phyloP scores from a whole-genome alignment of 2,329 filamentous ascomycete genomes.

The Penicillium sp. region DNA sequence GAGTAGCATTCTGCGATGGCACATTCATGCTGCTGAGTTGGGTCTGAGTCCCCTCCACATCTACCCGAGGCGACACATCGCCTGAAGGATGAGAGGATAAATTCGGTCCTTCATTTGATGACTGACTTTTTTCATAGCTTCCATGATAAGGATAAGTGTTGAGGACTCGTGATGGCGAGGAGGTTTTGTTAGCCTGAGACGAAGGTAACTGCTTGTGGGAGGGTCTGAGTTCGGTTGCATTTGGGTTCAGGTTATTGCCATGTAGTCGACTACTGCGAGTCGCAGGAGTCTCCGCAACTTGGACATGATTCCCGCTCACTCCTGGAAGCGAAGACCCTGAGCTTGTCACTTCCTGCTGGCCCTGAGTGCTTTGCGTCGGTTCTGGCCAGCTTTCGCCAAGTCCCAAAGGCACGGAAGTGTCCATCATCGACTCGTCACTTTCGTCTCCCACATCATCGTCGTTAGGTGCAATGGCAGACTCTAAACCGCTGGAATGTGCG shows the following conservation, averaged over 20 bases:
- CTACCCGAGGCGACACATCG: slow-evolving; percentile 4
- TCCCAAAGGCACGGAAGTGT: slow-evolving; percentile 32
- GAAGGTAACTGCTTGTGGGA: slow-evolving; percentile 13
- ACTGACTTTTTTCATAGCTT: slow-evolving; percentile 11
- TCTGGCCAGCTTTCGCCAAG: slow-evolving; percentile 24
- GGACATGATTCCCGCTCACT: slow-evolving; percentile 21
- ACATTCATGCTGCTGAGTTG: slow-evolving; percentile 19
- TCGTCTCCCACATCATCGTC: slow-evolving; percentile 17
- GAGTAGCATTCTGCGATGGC: slow-evolving; percentile 13
- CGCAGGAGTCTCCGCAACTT: slow-evolving; percentile 33
- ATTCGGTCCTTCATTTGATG: slow-evolving; percentile 16
- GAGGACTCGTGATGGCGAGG: slow-evolving; percentile 33
- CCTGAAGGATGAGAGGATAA: slow-evolving; percentile 5
- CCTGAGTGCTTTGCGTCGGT: slow-evolving; percentile 21
- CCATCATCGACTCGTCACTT: slow-evolving; percentile 36
- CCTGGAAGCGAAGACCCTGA: slow-evolving; percentile 22
- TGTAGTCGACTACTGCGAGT: slow-evolving; percentile 9
- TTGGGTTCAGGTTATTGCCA: background rate
- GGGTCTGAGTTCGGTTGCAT: background rate
- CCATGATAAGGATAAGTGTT: slow-evolving; percentile 32
- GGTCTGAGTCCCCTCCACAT: slow-evolving; percentile 24
- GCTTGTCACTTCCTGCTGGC: slow-evolving; percentile 20
- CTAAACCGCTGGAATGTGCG: background rate
- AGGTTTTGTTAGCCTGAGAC: slow-evolving; percentile 26
- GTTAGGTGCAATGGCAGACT: background rate